phyloP scores from a whole-genome alignment of 129 eudicot genomes.

The Lonicera japonica region DNA sequence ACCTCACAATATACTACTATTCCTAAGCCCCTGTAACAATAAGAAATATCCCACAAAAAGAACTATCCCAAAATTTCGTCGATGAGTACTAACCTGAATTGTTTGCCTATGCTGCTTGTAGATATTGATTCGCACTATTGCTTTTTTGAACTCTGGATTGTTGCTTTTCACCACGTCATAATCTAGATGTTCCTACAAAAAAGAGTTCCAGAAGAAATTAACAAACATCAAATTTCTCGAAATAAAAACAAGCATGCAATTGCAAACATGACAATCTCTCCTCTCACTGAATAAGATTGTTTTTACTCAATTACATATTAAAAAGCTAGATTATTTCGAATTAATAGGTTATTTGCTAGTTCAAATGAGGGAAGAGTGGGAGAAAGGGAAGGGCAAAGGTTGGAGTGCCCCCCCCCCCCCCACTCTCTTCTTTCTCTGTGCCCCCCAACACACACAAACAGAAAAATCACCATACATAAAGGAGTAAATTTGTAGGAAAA shows the following conservation, averaged over 20 bases:
- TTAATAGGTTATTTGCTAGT: no score
- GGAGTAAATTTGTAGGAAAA: background rate
- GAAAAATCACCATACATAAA: background rate
- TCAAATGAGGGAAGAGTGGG: no score
- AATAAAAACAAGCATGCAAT: background rate
- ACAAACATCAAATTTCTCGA: background rate
- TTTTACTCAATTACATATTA: no score
- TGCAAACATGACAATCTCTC: no score
- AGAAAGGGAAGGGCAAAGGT: no score
- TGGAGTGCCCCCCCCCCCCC: no score
- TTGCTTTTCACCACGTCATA: conserved; percentile 81
- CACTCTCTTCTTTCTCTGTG: background rate
- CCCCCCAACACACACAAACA: background rate
- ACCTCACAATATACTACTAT: no score
- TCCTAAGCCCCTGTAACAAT: no score
- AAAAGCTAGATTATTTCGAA: no score
- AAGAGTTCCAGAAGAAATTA: conserved; percentile 5
- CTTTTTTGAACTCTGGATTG: conserved; percentile 65
- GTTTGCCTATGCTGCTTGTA: conserved; percentile 89
- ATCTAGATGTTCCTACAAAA: conserved; percentile 77
- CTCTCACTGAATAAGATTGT: no score
- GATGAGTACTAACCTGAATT: conserved; percentile 53
- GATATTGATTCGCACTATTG: conserved; percentile 66
- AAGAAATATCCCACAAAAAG: no score
- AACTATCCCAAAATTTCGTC: no score